Base-by-base conservation (phyloP, 768 basidiomycete species). In the Boletus tylopilopsis region DNA sequence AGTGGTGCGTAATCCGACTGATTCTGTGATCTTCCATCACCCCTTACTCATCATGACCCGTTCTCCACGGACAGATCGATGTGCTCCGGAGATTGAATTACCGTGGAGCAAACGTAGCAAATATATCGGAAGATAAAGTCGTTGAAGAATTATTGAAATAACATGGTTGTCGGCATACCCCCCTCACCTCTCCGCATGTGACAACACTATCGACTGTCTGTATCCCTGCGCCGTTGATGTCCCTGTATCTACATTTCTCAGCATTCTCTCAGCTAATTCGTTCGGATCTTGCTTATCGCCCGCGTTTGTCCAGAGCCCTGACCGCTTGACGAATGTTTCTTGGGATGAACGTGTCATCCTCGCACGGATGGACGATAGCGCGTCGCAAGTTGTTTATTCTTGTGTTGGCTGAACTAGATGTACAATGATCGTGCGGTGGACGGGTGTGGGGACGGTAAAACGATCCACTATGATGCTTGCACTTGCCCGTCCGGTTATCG, bases 1-100 rank as follows among this genome's bases (percentile, higher is more conserved):
- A 77, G 91, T 96, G 57, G 94, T 96, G 68, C 62, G 90, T 85
- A n/a, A 44, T 19, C 19, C 7, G 25, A 18, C 24, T 5, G 18
- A 15, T 16, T 29, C 12, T 22, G 13, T 27, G 11, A 32, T 25
- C 23, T 15, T 22, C 8, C 27, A 13, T 5, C 24, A 1, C 4
- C 24, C n/a, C 23, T 42, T 36, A 45, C 40, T 51, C 37, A 56
- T 37, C 49, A 42, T 10, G 13, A 15, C 27, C 32, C 42, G 30
- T 30, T 30, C 29, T 46, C 21, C 33, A 23, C 19, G 39, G 49
- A 21, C 45, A 94, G 90, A 90, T 94, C 52, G 92, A 93, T 62
- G 87, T 85, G n/a, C 77, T 95, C 52, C 80, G 87, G 56, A 76
- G 90, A 60, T 64, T 94, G 64, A 94, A 95, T 67, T 95, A 95